Base-by-base conservation (phyloP, 2,329 filamentous ascomycete genomes). In the Orbilia brochopaga region DNA sequence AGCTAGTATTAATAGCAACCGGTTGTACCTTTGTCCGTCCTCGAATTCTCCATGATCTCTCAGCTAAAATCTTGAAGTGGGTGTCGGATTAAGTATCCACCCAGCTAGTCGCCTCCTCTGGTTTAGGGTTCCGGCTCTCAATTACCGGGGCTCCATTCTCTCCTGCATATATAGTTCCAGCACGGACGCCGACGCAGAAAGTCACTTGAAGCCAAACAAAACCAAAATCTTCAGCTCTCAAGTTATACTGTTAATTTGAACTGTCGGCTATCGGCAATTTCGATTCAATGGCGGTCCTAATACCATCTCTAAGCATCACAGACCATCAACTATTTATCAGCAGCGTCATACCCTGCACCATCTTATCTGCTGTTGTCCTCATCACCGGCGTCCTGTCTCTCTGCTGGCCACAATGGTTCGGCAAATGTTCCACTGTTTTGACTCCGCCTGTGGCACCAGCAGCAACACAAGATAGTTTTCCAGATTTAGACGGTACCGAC, bases 241-340 rank as follows among this genome's bases (percentile, higher is more conserved):
- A n/a, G n/a, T n/a, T n/a, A n/a, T n/a, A n/a, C n/a, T n/a, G n/a
- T n/a, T n/a, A n/a, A n/a, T n/a, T n/a, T 13, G 37, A 42, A 15
- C 37, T 42, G 37, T 15, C 40, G 13, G 44, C 37, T 44, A 3
- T 35, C 37, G 30, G 19, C 37, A 42, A 69, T 15, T 35, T 40
- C 15, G 23, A 59, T 24, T 5, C 37, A 42, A 63, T 69, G 65
- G 58, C 53, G 11, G 58, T 69, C 42, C 19, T 70, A 19, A 44
- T 70, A 50, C 66, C 66, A 50, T 64, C 64, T 70, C 48, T 70
- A 40, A 59, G 24, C 59, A 54, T 64, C 48, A 55, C 53, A 13
- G 40, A 50, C 54, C 59, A 70, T 48, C 46, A 64, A 32, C 3
- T 50, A 15, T 64, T 64, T 23, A 42, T 42, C 35, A 32, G 46